phyloP scores from a whole-genome alignment of 805 yeast species.

The Ogataea henricii region DNA sequence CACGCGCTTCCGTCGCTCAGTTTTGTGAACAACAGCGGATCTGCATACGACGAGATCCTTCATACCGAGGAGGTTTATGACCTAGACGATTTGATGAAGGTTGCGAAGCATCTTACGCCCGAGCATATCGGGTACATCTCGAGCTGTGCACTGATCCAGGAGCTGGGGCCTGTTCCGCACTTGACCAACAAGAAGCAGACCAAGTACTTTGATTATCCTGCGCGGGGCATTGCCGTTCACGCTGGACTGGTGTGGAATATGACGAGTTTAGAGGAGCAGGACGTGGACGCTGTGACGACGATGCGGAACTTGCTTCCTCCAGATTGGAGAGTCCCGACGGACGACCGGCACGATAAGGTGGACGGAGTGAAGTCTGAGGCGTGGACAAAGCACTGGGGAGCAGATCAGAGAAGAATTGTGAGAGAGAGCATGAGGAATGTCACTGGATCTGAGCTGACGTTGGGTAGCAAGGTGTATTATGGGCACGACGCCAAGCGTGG shows the following conservation, averaged over 20 bases:
- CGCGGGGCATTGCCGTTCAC: slow-evolving; percentile 67
- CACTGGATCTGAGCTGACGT: slow-evolving; percentile 15
- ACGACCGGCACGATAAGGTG: slow-evolving; percentile 36
- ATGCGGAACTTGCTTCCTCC: slow-evolving; percentile 73
- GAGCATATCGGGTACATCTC: slow-evolving; percentile 63
- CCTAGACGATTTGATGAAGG: slow-evolving; percentile 39
- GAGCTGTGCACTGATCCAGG: slow-evolving; percentile 62
- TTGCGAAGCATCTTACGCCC: slow-evolving; percentile 58
- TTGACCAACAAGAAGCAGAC: slow-evolving; percentile 32
- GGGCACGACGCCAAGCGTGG: slow-evolving; percentile 91
- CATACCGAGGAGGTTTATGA: slow-evolving; percentile 30
- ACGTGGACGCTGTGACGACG: slow-evolving; percentile 62
- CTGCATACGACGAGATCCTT: slow-evolving; percentile 11
- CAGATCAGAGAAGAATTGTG: slow-evolving; percentile 21
- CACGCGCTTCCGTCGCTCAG: slow-evolving; percentile 46
- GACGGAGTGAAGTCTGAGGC: slow-evolving; percentile 32
- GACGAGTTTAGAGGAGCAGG: slow-evolving; percentile 52
- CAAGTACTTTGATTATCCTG: slow-evolving; percentile 24
- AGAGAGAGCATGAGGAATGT: slow-evolving; percentile 8
- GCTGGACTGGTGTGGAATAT: slow-evolving; percentile 78
- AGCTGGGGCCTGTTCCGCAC: slow-evolving; percentile 61
- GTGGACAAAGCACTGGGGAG: slow-evolving; percentile 38
- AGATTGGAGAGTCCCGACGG: slow-evolving; percentile 58
- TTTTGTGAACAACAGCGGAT: slow-evolving; percentile 20
- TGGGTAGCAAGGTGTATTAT: slow-evolving; percentile 57